Conservation (phyloP, 2,329 filamentous ascomycete genomes). For the Paramyrothecium sp. region DNA sequence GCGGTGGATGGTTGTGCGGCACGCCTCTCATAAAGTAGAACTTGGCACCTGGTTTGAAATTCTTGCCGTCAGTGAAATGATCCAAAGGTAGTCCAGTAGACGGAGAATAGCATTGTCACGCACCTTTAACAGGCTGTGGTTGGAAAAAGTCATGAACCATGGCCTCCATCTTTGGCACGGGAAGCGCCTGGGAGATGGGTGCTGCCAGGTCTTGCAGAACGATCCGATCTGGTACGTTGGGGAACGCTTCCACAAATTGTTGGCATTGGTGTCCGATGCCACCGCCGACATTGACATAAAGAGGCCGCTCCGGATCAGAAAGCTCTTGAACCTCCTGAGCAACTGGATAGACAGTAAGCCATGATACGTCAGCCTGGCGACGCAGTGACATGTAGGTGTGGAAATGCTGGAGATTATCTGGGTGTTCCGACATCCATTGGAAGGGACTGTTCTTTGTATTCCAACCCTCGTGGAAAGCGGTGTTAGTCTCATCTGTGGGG, state of each 20-base stretch:
- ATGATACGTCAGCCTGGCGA: conserved; percentile 10
- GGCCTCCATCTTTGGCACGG: conserved; percentile 14
- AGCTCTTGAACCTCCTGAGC: conserved; percentile 1
- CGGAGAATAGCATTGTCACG: too few relatives aligned
- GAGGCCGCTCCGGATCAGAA: background rate
- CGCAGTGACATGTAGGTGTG: conserved; percentile 17
- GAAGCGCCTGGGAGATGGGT: conserved; percentile 17
- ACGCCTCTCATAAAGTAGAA: too few relatives aligned
- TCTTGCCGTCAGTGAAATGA: too few relatives aligned
- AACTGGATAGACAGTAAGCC: conserved; percentile 19
- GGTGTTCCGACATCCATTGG: conserved; percentile 4
- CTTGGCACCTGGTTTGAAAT: too few relatives aligned
- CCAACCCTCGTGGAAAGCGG: conserved; percentile 13
- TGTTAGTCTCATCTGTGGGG: conserved; percentile 11
- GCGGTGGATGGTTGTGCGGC: too few relatives aligned
- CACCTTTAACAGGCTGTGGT: conserved; percentile 5
- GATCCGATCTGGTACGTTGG: conserved; percentile 14
- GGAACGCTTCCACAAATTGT: conserved; percentile 15
- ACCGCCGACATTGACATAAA: conserved; percentile 21
- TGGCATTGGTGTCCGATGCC: conserved; percentile 21
- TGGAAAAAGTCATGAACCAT: conserved; percentile 24
- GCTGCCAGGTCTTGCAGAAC: conserved; percentile 21
- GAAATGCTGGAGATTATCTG: conserved; percentile 13
- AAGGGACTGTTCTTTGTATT: background rate
- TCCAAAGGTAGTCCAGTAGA: too few relatives aligned